Base-by-base conservation (phyloP, 2,329 filamentous ascomycete genomes). In the Cyclaneusma minus region DNA sequence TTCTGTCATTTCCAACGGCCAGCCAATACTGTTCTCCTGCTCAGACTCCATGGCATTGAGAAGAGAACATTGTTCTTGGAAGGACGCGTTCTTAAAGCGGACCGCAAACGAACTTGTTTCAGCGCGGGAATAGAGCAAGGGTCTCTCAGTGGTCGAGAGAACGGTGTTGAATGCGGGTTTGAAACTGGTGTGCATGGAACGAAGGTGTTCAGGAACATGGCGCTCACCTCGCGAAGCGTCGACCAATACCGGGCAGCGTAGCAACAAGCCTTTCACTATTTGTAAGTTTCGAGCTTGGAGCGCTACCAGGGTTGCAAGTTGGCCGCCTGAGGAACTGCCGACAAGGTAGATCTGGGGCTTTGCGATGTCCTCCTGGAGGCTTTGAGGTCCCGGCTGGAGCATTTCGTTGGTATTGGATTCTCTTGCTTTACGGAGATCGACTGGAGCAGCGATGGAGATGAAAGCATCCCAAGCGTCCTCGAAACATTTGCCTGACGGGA, bases 241-340 rank as follows among this genome's bases (percentile, higher is more conserved):
- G 28, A 48, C 53, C 3, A 56, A 60, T 13, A 64, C 60, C 2
- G 60, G 60, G 12, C 58, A 56, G 25, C 60, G 48, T n/a, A 64
- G 42, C 4, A 62, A 33, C 4, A 60, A 44, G 9, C 59, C 61
- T 13, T 51, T 33, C 3, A 59, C 30, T 9, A 37, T 42, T 4
- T 35, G 35, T 4, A 15, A 33, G n/a, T 16, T 9, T 6, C 29
- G 31, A 12, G 31, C 41, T 8, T 34, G 26, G 32, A 58, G 54
- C 2, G 56, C 48, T 3, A 62, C 48, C 3, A 55, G 47, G 1
- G 58, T 48, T 3, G 59, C 60, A 14, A 64, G 46, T 38, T 63
- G 52, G 3, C 58, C 60, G 6, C 60, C 60, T 27, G 54, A 59
- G 3, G 59, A 63, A 29, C 55, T 60, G 10, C 60, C 61, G 2